A percentile compares a stretch with the other conserved stretches of the same genome.
Evolutionary conservation across 345 rosid species (phyloP).

Genomic region (Streptanthus diversifolius): DNA sequence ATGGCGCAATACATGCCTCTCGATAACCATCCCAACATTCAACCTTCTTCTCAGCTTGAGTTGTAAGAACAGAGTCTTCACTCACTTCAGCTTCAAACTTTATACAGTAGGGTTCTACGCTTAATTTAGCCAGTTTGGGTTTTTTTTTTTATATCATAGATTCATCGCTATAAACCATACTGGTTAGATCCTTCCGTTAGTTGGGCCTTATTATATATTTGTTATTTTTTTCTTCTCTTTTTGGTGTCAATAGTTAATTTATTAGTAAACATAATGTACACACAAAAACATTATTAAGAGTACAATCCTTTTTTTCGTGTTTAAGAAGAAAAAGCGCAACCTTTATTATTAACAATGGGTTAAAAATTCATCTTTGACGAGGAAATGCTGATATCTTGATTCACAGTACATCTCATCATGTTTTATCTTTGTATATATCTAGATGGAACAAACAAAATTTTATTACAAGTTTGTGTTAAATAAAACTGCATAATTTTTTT

Average conservation of each 20-base stretch:
- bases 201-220: background rate
- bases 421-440: background rate
- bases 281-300: background rate
- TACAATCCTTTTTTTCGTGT: background rate
- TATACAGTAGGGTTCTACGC: background rate
- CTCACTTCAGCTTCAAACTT: background rate
- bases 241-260: background rate
- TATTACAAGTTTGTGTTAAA: background rate
- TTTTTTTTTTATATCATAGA: background rate
- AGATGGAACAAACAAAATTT: background rate
- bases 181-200: slow-evolving; percentile 11
- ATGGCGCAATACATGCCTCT: slow-evolving; percentile 99
- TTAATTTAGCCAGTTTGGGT: background rate
- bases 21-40: slow-evolving; percentile 59
- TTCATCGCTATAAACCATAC: slow-evolving; percentile 3
- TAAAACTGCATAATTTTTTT: background rate
- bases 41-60: slow-evolving; percentile 35
- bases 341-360: background rate
- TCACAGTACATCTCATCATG: background rate
- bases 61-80: slow-evolving; percentile 4
- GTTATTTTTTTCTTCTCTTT: background rate
- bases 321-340: background rate
- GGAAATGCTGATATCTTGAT: background rate
- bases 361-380: background rate
- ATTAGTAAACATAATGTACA: slow-evolving; percentile 23